Base-by-base conservation (phyloP, 257 asterid species). In the Rehmannia glutinosa region DNA sequence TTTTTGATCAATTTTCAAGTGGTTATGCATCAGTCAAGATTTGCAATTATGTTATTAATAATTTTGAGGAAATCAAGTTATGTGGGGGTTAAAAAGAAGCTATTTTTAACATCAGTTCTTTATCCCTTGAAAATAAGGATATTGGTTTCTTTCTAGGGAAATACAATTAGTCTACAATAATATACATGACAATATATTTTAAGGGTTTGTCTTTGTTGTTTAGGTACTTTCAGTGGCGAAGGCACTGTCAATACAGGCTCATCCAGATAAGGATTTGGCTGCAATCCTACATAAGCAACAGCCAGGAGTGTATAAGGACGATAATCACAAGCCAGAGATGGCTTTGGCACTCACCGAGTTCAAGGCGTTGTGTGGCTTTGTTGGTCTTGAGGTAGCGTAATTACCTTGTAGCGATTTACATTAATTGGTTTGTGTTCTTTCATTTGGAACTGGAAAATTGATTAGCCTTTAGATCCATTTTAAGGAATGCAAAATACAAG, bases 301-400 rank as follows among this genome's bases (percentile, higher is more conserved):
- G 61, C 98, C 98, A 2, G 82, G 42, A 13, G 64, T 80, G 59
- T 94, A 94, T 39, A 94, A 89, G 79, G 99, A 94, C 60, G 96
- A 70, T 27, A 94, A 94, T 82, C 99, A 94, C 83, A 94, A 94
- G 81, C 99, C 98, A 3, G 99, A 94, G 86, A 94, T 91, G 96
- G 97, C 98, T 49, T 83, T 94, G 82, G 98, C 99, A 0, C 57
- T 94, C 25, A 91, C 97, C 0, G 78, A 84, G 9, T 94, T 90
- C 58, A 96, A 87, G 85, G 93, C 98, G 32, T 72, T 94, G 54
- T 94, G 98, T 25, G 97, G 98, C 0, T 94, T 94, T 74, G 75
- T 84, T 63, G 80, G 82, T 72, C 76, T 81, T 56, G 86, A 85
- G 97, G 97, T 93, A 86, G 56, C 43, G 5, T 28, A 13, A 4